These are phyloP conservation scores for Lathyrus aphaca DNA, from an alignment of 306 rosid species.

Conservation along the genomic window DNA sequence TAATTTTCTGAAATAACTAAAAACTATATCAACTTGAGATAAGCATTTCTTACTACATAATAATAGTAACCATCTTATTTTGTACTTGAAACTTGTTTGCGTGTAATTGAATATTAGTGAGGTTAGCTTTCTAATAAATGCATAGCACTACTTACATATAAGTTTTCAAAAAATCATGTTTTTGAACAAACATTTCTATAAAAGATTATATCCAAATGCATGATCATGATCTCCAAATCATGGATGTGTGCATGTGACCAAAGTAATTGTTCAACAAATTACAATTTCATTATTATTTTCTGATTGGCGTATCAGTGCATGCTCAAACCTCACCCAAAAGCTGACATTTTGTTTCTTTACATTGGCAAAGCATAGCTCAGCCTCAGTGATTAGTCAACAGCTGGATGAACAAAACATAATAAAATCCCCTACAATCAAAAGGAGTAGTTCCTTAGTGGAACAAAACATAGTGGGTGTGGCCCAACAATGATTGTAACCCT, in stretches of 20 bases:
- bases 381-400: constrained; percentile 6
- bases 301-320: background rate
- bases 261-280: background rate
- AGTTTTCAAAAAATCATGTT: background rate
- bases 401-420: background rate
- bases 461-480: background rate
- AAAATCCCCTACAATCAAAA: constrained; percentile 1
- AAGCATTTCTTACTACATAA: constrained; percentile 33
- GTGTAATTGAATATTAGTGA: constrained; percentile 76
- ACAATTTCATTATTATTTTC: background rate
- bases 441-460: background rate
- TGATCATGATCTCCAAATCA: constrained; percentile 3
- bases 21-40: constrained; percentile 21
- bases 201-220: background rate
- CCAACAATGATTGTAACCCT: constrained; percentile 5
- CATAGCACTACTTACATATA: too few relatives aligned
- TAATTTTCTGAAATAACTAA: background rate
- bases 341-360: background rate
- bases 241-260: background rate
- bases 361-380: background rate
- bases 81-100: constrained; percentile 78
- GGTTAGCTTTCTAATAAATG: constrained; percentile 53
- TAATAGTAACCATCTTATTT: constrained; percentile 51
- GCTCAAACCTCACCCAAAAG: background rate
- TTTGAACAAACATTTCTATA: background rate